phyloP scores from a whole-genome alignment of 202 grass and related monocot genomes.

The Bolboschoenoplectus hybrid region DNA sequence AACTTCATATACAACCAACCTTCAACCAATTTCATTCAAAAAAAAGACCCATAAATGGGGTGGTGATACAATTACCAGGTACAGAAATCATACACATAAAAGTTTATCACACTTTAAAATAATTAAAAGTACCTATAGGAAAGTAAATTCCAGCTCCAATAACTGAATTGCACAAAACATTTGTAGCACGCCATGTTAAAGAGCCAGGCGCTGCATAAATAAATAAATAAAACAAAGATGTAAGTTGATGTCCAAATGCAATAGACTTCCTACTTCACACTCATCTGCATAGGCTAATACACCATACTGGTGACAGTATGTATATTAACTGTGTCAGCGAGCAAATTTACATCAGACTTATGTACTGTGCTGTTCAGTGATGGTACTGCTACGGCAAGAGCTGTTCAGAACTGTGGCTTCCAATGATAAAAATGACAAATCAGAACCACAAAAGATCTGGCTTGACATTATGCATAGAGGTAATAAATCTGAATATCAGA shows the following conservation, averaged over 20 bases:
- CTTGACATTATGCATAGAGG: background rate
- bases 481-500: constrained; percentile 18
- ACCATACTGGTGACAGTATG: background rate
- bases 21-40: constrained; percentile 39
- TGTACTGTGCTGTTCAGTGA: background rate
- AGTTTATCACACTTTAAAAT: background rate
- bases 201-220: constrained; percentile 74
- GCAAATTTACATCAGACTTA: background rate
- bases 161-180: constrained; percentile 76
- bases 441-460: background rate
- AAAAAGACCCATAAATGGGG: background rate
- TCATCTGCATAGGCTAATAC: background rate
- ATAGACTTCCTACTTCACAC: background rate
- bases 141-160: constrained; percentile 90
- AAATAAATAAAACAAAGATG: background rate
- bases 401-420: background rate
- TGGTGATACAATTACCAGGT: background rate
- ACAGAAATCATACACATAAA: background rate
- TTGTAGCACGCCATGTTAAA: constrained; percentile 80
- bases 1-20: constrained; percentile 97
- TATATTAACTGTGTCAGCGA: background rate
- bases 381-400: background rate
- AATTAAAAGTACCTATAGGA: constrained; percentile 65
- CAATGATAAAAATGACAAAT: constrained; percentile 12
- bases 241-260: background rate